phyloP scores from a whole-genome alignment of 2,329 filamentous ascomycete species.

The Cordyceps cateniannulata region DNA sequence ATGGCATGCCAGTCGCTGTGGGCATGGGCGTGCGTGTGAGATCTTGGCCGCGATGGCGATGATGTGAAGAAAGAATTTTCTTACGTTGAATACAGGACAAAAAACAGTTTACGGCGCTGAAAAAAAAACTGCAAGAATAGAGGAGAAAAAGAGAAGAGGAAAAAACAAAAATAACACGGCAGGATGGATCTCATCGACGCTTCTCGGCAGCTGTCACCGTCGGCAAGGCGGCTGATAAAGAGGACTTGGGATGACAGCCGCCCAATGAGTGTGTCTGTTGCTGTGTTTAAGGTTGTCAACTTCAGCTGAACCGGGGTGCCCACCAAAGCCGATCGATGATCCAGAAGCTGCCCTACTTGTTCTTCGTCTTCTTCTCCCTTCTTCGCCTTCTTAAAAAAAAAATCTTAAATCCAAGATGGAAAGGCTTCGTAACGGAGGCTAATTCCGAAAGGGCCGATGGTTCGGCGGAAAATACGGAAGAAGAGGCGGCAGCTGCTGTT shows the following conservation, averaged over 20 bases:
- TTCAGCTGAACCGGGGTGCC: constrained; percentile 1
- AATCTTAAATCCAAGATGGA: neutral
- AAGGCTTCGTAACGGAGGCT: neutral
- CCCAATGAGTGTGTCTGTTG: neutral
- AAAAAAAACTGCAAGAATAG: neutral
- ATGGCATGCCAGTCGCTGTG: too few relatives aligned
- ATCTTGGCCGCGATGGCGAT: too few relatives aligned
- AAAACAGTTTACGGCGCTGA: too few relatives aligned
- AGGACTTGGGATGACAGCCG: neutral
- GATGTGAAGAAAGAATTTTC: too few relatives aligned
- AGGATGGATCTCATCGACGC: neutral
- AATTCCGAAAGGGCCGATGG: neutral
- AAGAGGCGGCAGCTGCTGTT: neutral
- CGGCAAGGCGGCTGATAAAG: neutral
- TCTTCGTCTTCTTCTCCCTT: neutral
- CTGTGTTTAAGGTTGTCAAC: neutral
- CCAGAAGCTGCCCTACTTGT: neutral
- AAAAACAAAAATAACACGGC: neutral
- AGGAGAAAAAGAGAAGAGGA: neutral
- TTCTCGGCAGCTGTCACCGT: neutral
- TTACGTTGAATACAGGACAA: too few relatives aligned
- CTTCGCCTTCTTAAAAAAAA: neutral
- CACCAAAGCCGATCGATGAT: neutral
- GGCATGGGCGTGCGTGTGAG: too few relatives aligned
- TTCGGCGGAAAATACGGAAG: neutral